Evolutionary conservation across 1,139 yeast species (phyloP), one percentile per base, ranked within the genome.

Genomic region (Blastobotrys petasosporus): DNA sequence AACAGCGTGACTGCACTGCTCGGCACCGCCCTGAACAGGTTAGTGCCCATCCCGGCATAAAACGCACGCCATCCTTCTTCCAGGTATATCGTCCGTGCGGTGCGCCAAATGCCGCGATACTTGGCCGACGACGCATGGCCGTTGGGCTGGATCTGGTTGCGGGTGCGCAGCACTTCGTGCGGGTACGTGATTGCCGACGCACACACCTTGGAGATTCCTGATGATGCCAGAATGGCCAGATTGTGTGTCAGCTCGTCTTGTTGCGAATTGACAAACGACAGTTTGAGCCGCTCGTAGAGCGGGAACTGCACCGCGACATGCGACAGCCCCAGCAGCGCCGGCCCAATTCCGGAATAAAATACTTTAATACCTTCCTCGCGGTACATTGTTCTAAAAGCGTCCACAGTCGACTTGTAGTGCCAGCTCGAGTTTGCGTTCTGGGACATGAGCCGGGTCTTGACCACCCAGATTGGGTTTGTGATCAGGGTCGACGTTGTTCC

Each of bases 261-360:
- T 41, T 36, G 15, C 32, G 43, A 34, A 9, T 20, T 33, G 28
- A 17, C 41, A n/a, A 87, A 70, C 20, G 71, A 23, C 35, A 62
- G 64, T 61, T 92, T 92, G 54, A 92, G 69, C 55, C 78, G 73
- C 61, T 92, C 98, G 62, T 92, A 92, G n/a, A 88, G 80, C 16
- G 98, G 98, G 73, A 92, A 92, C 67, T 92, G 98, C 45, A 92
- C 85, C 0, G 97, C 98, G 35, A 92, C 98, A 65, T 92, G 98
- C 33, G 85, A 72, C 37, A 92, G 72, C 0, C 98, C 98, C 57
- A 92, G 79, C 49, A 90, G 71, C 0, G 97, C 90, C 1, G 98
- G 97, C 7, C 87, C 77, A 35, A 92, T 71, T 1, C 98, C 98
- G 40, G 94, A 78, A 65, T 92, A 92, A 57, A 92, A 87, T n/a